These are phyloP conservation scores for Aspergillus fumigatiaffinis DNA, from an alignment of 2,329 filamentous ascomycete genomes.

Conservation along the genomic window DNA sequence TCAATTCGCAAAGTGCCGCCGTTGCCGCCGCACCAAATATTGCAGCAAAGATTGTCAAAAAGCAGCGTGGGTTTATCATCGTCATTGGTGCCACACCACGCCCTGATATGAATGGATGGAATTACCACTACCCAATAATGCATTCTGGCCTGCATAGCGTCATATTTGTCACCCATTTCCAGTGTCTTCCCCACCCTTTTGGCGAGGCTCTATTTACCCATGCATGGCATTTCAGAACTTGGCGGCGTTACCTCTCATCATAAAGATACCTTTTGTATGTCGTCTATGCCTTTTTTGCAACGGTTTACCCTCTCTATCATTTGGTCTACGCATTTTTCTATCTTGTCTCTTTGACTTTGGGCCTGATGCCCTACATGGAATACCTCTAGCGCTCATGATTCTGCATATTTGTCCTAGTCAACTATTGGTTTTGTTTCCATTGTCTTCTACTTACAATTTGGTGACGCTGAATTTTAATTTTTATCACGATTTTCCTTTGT, in stretches of 20 bases:
- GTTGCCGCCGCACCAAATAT: constrained; percentile 95
- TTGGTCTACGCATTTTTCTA: constrained; percentile 6
- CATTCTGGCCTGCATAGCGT: constrained; percentile 37
- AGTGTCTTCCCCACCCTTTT: constrained; percentile 21
- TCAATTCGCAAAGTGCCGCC: constrained; percentile 95
- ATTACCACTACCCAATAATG: constrained; percentile 29
- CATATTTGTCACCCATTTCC: constrained; percentile 25
- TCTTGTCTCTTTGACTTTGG: constrained; percentile 16
- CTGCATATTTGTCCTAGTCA: constrained; percentile 7
- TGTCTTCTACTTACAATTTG: background rate
- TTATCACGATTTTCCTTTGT: background rate
- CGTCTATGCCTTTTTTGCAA: constrained; percentile 15
- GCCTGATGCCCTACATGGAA: constrained; percentile 13
- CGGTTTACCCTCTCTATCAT: constrained; percentile 7
- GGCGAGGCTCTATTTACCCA: constrained; percentile 23
- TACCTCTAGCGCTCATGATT: constrained; percentile 21
- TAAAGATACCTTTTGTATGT: constrained; percentile 38
- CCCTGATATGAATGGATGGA: constrained; percentile 31
- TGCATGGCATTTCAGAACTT: constrained; percentile 36
- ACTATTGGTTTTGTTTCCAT: constrained; percentile 2
- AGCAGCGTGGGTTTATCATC: constrained; percentile 95
- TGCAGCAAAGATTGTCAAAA: constrained; percentile 99
- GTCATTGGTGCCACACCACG: constrained; percentile 77
- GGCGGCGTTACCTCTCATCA: constrained; percentile 34
- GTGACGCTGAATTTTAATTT: background rate